These are phyloP conservation scores for Aspergillus melleus DNA, from an alignment of 2,329 filamentous ascomycete genomes.

Conservation along the genomic window DNA sequence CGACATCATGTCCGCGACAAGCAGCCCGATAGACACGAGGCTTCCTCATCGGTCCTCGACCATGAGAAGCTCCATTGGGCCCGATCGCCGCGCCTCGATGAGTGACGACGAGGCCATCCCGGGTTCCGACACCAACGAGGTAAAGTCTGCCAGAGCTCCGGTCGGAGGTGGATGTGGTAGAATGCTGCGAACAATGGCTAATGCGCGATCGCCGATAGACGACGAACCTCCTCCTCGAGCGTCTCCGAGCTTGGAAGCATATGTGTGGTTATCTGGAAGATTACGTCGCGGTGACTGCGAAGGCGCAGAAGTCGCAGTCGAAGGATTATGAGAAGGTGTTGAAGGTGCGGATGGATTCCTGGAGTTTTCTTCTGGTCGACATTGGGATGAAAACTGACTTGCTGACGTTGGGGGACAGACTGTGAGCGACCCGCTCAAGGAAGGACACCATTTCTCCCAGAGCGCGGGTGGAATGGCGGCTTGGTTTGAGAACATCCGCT, in stretches of 20 bases:
- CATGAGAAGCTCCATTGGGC: slow-evolving; percentile 27
- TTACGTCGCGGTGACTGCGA: slow-evolving; percentile 82
- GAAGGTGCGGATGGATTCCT: slow-evolving; percentile 58
- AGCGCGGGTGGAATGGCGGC: slow-evolving; percentile 81
- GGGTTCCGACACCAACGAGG: slow-evolving; percentile 43
- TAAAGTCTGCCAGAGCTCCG: slow-evolving; percentile 21
- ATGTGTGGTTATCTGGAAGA: slow-evolving; percentile 88
- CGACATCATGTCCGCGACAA: slow-evolving; percentile 27
- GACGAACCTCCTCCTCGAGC: slow-evolving; percentile 78
- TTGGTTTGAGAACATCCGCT: slow-evolving; percentile 90
- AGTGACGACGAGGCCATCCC: slow-evolving; percentile 45
- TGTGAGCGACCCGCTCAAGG: slow-evolving; percentile 79
- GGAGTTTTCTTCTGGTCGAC: neutral
- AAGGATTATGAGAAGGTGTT: slow-evolving; percentile 96
- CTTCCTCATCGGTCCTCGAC: slow-evolving; percentile 38
- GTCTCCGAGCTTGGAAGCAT: slow-evolving; percentile 94
- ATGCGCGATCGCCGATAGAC: slow-evolving; percentile 52
- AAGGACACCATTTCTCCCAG: slow-evolving; percentile 92
- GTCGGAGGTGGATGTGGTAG: neutral
- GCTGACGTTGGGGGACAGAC: slow-evolving; percentile 52
- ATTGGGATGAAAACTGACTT: slow-evolving; percentile 9
- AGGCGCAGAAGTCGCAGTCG: slow-evolving; percentile 76
- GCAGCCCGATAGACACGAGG: slow-evolving; percentile 29
- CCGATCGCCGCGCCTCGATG: slow-evolving; percentile 34
- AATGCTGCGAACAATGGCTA: neutral